Evolutionary conservation across 306 rosid species (phyloP).

Genomic region (Mimosa pudica): DNA sequence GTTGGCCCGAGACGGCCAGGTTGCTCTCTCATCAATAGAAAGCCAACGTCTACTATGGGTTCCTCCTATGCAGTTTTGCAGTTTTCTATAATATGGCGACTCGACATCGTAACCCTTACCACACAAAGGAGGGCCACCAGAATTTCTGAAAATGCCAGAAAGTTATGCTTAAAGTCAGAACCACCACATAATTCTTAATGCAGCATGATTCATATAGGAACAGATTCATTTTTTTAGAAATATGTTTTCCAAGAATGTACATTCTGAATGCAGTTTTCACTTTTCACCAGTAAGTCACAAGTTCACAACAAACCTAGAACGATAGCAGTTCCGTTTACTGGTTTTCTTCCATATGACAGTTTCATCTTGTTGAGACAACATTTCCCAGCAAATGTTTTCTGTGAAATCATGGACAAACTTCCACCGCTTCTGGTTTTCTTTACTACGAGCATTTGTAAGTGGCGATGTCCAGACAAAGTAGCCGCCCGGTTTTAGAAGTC

Average conservation of each 20-base stretch:
- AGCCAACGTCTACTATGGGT: slow-evolving; percentile 77
- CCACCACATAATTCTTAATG: slow-evolving; percentile 14
- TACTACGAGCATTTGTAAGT: slow-evolving; percentile 67
- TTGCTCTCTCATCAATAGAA: slow-evolving; percentile 63
- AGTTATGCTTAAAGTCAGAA: slow-evolving; percentile 35
- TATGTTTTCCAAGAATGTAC: not conserved
- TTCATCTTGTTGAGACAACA: slow-evolving; percentile 94
- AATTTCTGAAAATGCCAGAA: slow-evolving; percentile 57
- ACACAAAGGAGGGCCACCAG: slow-evolving; percentile 71
- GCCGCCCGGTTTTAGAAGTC: slow-evolving; percentile 94
- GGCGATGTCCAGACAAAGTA: slow-evolving; percentile 99
- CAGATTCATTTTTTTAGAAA: slow-evolving; percentile 27
- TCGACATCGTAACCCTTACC: slow-evolving; percentile 80
- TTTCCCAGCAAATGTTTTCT: slow-evolving; percentile 83
- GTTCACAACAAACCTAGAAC: slow-evolving; percentile 57
- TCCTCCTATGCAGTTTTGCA: slow-evolving; percentile 89
- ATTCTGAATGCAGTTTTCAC: slow-evolving; percentile 17
- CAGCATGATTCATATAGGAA: slow-evolving; percentile 17
- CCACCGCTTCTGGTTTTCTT: slow-evolving; percentile 84
- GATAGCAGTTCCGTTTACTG: slow-evolving; percentile 74
- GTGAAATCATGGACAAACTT: slow-evolving; percentile 66
- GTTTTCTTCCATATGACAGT: slow-evolving; percentile 96
- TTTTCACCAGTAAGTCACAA: slow-evolving; percentile 11
- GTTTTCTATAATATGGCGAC: slow-evolving; percentile 77
- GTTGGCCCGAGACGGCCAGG: slow-evolving; percentile 82